Evolutionary conservation across 768 basidiomycete species (phyloP).

Genomic region (Dacryopinax primogenitus): DNA sequence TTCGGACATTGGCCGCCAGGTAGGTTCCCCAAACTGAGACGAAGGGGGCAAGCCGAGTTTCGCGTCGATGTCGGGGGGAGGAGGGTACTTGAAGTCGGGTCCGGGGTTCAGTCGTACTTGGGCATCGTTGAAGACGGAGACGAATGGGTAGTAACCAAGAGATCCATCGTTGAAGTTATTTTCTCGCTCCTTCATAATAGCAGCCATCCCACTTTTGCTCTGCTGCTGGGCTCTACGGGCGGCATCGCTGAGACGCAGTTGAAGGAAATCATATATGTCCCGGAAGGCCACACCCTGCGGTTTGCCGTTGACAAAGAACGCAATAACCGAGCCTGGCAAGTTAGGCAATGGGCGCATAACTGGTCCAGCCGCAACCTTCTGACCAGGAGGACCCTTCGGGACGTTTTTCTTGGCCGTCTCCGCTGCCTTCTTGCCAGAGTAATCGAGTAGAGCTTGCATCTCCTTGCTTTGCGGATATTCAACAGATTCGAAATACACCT

Average conservation of each 20-base stretch:
- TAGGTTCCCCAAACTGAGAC: conserved; percentile 26
- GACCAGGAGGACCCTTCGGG: conserved; percentile 25
- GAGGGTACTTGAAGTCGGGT: conserved; percentile 69
- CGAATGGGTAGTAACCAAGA: conserved; percentile 88
- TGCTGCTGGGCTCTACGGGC: conserved; percentile 48
- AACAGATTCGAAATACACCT: conserved; percentile 87
- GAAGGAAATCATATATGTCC: conserved; percentile 82
- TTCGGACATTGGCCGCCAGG: conserved; percentile 71
- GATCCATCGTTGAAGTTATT: conserved; percentile 89
- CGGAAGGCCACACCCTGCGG: conserved; percentile 71
- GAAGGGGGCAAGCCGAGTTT: conserved; percentile 30
- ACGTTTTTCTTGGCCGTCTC: conserved; percentile 42
- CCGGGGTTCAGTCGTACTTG: conserved; percentile 77
- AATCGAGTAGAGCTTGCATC: conserved; percentile 81
- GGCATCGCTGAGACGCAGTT: conserved; percentile 51
- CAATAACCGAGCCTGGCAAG: conserved; percentile 52
- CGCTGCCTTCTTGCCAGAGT: conserved; percentile 22
- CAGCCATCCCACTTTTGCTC: conserved; percentile 45
- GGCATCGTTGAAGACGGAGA: conserved; percentile 85
- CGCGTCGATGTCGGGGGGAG: conserved; percentile 64
- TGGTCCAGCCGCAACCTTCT: conserved; percentile 14
- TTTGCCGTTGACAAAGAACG: conserved; percentile 87
- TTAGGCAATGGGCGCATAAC: conserved; percentile 48
- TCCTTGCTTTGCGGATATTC: conserved; percentile 85
- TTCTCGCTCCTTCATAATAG: conserved; percentile 30